Base-by-base conservation (phyloP, 768 basidiomycete species). In the Gloeophyllum trabeum region DNA sequence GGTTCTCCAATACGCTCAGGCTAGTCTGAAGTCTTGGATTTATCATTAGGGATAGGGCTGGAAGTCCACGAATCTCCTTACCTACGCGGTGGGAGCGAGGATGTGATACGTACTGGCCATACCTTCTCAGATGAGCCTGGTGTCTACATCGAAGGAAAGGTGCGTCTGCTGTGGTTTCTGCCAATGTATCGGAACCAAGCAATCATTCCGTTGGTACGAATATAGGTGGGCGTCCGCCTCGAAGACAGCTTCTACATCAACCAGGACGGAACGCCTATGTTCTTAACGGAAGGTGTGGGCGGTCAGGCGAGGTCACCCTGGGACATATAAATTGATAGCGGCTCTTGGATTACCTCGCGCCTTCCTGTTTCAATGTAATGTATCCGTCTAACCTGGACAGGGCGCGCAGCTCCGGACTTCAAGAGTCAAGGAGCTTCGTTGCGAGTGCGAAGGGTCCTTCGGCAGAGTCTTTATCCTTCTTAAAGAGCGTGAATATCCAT, bases 21-120 rank as follows among this genome's bases (percentile, higher is more conserved):
- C 22, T 14, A 10, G 23, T 20, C 30, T 3, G 19, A 22, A n/a
- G n/a, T n/a, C n/a, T n/a, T n/a, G n/a, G n/a, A n/a, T n/a, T n/a
- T n/a, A n/a, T n/a, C n/a, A 21, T 13, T 54, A 85, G 88, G 87
- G 1, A 90, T 93, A 24, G 88, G 88, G 2, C 61, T 92, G 3
- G 85, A 91, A 58, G 79, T 70, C 5, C 90, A 92, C 48, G 88
- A 92, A 59, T 65, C 70, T 5, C 88, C 88, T 1, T 90, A 89
- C 57, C 65, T 93, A 16, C 73, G 74, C 37, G 83, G 81, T n/a
- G 76, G 79, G 13, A 80, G 74, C 23, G 52, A 71, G 7, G 71
- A 69, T 47, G 50, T 70, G 28, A 75, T 87, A 40, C 59, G 70
- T 35, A 60, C 53, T 2, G 86, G 86, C 1, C 79, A 88, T 52